A percentile compares a stretch with the other conserved stretches of the same genome.
Evolutionary conservation across 2,329 filamentous ascomycete species (phyloP).

Genomic region (Parasarocladium wereldwijsianum): DNA sequence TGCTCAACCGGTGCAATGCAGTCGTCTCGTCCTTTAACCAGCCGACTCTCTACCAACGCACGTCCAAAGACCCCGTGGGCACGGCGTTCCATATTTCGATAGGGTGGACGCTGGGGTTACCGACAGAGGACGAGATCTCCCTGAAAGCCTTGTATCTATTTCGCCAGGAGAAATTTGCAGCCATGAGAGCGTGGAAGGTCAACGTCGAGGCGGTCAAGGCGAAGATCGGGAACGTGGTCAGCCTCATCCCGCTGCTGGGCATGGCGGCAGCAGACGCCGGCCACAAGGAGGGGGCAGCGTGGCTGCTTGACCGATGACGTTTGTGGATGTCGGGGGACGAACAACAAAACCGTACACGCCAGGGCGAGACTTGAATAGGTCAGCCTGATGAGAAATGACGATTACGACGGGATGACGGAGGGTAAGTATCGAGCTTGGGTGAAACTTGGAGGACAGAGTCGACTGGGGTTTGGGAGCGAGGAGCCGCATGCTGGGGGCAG

Average conservation of each 20-base stretch:
- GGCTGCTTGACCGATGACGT: constrained; percentile 7
- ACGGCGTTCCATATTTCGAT: constrained; percentile 74
- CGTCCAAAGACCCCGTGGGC: constrained; percentile 10
- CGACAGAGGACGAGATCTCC: constrained; percentile 22
- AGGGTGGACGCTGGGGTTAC: constrained; percentile 59
- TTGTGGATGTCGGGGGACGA: background rate
- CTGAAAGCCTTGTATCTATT: constrained; percentile 13
- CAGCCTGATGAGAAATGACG: constrained; percentile 2
- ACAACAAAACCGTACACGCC: background rate
- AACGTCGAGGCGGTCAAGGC: constrained; percentile 49
- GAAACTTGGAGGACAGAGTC: too few species aligned
- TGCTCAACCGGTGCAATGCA: constrained; percentile 55
- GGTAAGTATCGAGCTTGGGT: too few species aligned
- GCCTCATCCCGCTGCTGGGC: constrained; percentile 25
- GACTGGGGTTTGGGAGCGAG: too few species aligned
- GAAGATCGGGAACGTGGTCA: constrained; percentile 61
- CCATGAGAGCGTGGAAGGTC: constrained; percentile 29
- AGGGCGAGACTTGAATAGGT: background rate
- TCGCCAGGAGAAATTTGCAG: constrained; percentile 10
- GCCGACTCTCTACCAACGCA: constrained; percentile 50
- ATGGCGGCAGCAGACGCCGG: constrained; percentile 1
- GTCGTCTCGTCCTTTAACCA: constrained; percentile 46
- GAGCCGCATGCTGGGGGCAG: too few species aligned
- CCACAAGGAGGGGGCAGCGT: constrained; percentile 2
- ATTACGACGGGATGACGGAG: too few species aligned